These are phyloP conservation scores for Termitomyces sp. DNA, from an alignment of 768 basidiomycete genomes.

Conservation along the genomic window DNA sequence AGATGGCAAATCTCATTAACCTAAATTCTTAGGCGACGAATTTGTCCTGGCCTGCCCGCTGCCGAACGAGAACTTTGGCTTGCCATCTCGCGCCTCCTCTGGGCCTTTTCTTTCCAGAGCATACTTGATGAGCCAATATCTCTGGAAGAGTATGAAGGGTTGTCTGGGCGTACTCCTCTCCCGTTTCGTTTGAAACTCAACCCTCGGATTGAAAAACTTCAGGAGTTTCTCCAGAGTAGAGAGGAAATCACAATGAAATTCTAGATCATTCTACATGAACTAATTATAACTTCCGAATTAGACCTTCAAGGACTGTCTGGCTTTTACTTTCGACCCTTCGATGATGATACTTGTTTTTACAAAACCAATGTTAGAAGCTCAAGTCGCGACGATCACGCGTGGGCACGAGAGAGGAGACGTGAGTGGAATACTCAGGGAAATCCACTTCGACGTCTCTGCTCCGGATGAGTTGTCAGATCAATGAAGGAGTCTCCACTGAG, in stretches of 20 bases:
- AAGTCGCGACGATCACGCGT: no score
- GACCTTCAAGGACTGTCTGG: no score
- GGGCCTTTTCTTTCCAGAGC: constrained; percentile 39
- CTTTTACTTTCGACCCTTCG: no score
- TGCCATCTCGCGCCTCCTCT: constrained; percentile 42
- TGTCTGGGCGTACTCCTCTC: constrained; percentile 40
- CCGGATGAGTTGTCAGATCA: no score
- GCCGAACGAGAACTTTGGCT: constrained; percentile 45
- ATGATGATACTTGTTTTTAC: no score
- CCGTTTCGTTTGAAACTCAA: constrained; percentile 34
- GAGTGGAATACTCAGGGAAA: no score
- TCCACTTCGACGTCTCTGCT: no score
- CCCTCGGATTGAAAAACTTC: constrained; percentile 27
- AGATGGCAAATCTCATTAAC: not conserved
- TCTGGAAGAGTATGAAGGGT: constrained; percentile 43
- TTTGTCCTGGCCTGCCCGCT: constrained; percentile 43
- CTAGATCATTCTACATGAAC: no score
- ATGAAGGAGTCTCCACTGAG: no score
- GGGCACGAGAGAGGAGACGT: no score
- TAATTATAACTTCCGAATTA: no score
- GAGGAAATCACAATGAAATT: constrained; percentile 1
- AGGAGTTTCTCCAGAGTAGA: constrained; percentile 1
- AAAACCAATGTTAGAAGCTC: no score
- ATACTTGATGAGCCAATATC: constrained; percentile 40
- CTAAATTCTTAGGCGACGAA: constrained; percentile 25